Conservation (phyloP, 2,329 filamentous ascomycete species). For the Chrysoporthe cubensis region DNA sequence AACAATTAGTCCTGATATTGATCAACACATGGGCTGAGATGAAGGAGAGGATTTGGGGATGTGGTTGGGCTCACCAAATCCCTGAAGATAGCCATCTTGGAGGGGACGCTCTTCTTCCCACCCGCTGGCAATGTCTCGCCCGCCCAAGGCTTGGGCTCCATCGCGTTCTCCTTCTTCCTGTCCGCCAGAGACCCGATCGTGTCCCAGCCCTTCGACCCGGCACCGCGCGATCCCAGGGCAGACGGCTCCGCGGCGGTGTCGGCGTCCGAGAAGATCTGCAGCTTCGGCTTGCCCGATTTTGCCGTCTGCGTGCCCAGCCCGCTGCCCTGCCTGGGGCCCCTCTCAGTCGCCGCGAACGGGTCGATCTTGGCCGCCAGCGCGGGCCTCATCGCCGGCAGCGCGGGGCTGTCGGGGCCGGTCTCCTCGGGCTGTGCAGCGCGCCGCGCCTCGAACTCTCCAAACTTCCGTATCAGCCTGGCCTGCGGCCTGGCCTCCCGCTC, state of each 20-base stretch:
- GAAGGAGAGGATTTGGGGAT: constrained; percentile 41
- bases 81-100: constrained; percentile 92
- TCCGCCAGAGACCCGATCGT: constrained; percentile 85
- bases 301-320: constrained; percentile 54
- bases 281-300: constrained; percentile 76
- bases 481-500: constrained; percentile 84
- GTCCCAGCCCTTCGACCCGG: constrained; percentile 79
- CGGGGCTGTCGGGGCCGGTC: constrained; percentile 78
- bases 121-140: constrained; percentile 89
- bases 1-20: constrained; percentile 91
- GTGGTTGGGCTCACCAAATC: constrained; percentile 76
- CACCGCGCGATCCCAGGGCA: constrained; percentile 55
- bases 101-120: constrained; percentile 74
- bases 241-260: constrained; percentile 62
- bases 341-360: constrained; percentile 66
- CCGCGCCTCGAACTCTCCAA: constrained; percentile 85
- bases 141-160: constrained; percentile 87
- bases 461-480: constrained; percentile 84
- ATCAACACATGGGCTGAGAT: constrained; percentile 74
- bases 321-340: constrained; percentile 58
- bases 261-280: constrained; percentile 87
- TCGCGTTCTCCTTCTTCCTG: constrained; percentile 89
- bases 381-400: constrained; percentile 79
- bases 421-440: constrained; percentile 59
- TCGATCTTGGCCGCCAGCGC: constrained; percentile 85